A percentile compares a stretch with the other conserved stretches of the same genome.
Evolutionary conservation across 352 stramenopile species (phyloP).

Genomic region (Plasmopara viticola): DNA sequence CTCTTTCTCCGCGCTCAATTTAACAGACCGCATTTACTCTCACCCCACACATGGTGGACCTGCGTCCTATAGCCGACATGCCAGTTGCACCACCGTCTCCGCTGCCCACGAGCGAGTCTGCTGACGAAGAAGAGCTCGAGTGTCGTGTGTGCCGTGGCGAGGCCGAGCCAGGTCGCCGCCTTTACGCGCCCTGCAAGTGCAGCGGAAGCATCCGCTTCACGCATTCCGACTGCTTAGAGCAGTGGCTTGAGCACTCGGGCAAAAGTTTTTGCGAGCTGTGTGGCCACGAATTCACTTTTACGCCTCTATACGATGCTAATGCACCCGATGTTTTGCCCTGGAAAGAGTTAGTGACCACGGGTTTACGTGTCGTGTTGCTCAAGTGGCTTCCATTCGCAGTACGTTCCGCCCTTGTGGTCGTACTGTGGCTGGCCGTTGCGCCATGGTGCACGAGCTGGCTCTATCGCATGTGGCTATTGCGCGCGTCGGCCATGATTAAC

Average conservation of each 20-base stretch:
- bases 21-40: background rate
- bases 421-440: slow-evolving; percentile 85
- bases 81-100: background rate
- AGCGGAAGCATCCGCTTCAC: slow-evolving; percentile 92
- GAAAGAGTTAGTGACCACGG: slow-evolving; percentile 80
- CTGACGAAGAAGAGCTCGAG: slow-evolving; percentile 56
- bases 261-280: slow-evolving; percentile 93
- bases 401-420: slow-evolving; percentile 59
- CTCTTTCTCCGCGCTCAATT: background rate
- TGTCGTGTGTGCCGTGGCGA: slow-evolving; percentile 92
- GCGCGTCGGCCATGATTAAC: slow-evolving; percentile 78
- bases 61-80: slow-evolving; percentile 7
- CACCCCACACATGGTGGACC: slow-evolving; percentile 9
- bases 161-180: slow-evolving; percentile 61
- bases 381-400: slow-evolving; percentile 88
- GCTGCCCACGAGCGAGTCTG: slow-evolving; percentile 1
- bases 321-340: slow-evolving; percentile 84
- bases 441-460: slow-evolving; percentile 90
- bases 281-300: slow-evolving; percentile 90
- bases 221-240: slow-evolving; percentile 92
- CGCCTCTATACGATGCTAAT: slow-evolving; percentile 84
- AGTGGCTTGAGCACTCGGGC: slow-evolving; percentile 90
- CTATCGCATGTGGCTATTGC: slow-evolving; percentile 92
- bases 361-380: slow-evolving; percentile 65
- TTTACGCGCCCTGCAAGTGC: slow-evolving; percentile 90